A percentile compares a stretch with the other conserved stretches of the same genome.
These are phyloP conservation scores for Coniochaeta sp. DNA, from an alignment of 2,329 filamentous ascomycete genomes.

Conservation along the genomic window DNA sequence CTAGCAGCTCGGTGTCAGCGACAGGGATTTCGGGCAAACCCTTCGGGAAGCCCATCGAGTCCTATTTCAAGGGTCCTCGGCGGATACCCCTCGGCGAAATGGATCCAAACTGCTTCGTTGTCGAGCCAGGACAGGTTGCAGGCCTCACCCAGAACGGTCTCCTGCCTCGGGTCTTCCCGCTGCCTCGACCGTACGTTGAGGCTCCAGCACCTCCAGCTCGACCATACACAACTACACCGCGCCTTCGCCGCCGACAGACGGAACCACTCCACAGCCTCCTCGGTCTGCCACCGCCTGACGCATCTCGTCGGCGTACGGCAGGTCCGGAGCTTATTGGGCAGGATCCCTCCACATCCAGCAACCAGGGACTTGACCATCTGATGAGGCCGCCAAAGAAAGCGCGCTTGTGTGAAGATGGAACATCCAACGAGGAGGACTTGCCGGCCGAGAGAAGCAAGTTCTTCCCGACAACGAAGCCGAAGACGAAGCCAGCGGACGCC, in stretches of 20 bases:
- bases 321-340: conserved; percentile 9
- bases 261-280: conserved; percentile 43
- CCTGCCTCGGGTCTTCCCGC: conserved; percentile 48
- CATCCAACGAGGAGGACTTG: conserved; percentile 19
- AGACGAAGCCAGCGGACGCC: conserved; percentile 27
- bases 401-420: conserved; percentile 41
- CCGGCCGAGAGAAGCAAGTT: conserved; percentile 45
- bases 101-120: conserved; percentile 53
- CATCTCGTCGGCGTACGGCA: conserved; percentile 15
- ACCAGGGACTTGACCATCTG: conserved; percentile 7
- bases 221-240: conserved; percentile 27
- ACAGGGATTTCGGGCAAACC: conserved; percentile 19
- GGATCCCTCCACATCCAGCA: not conserved
- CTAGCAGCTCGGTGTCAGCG: conserved; percentile 21
- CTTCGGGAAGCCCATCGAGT: conserved; percentile 42
- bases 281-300: conserved; percentile 6
- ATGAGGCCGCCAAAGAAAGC: conserved; percentile 48
- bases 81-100: conserved; percentile 55
- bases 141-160: conserved; percentile 40
- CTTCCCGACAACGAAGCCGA: conserved; percentile 29
- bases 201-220: conserved; percentile 16
- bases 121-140: conserved; percentile 41
- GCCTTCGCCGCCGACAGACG: conserved; percentile 40
- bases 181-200: conserved; percentile 50
- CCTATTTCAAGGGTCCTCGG: conserved; percentile 42